phyloP scores from a whole-genome alignment of 225 moss, liverwort and hornwort species.

The Pleurozium schreberi region DNA sequence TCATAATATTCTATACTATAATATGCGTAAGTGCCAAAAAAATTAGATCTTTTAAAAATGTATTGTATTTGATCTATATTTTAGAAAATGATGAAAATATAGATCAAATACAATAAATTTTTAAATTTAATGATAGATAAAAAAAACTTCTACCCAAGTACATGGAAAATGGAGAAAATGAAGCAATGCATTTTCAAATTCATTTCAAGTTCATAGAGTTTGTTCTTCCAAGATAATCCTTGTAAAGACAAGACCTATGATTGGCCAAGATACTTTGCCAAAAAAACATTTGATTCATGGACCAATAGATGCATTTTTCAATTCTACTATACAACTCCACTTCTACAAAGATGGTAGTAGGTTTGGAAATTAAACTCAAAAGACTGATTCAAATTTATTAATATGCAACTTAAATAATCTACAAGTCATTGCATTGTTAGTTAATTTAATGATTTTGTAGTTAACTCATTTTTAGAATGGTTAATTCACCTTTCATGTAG shows the following conservation, averaged over 20 bases:
- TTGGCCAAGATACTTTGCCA: background rate
- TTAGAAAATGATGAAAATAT: too few relatives aligned
- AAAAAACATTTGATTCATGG: background rate
- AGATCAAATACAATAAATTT: too few relatives aligned
- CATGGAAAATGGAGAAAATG: background rate
- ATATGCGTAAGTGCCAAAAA: background rate
- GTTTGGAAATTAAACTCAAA: background rate
- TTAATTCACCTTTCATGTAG: background rate
- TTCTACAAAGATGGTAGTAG: background rate
- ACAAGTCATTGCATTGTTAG: background rate
- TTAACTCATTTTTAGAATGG: background rate
- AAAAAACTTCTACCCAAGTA: background rate
- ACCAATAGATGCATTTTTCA: background rate
- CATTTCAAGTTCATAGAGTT: background rate
- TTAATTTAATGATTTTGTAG: background rate
- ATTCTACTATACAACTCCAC: background rate
- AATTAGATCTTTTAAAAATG: fast-evolving
- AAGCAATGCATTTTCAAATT: background rate
- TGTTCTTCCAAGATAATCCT: background rate
- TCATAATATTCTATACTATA: background rate
- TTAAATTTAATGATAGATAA: background rate
- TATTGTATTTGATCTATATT: background rate
- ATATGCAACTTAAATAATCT: background rate
- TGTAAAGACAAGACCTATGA: background rate
- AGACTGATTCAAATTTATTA: background rate